These are phyloP conservation scores for Trichoderma simmonsii DNA, from an alignment of 2,329 filamentous ascomycete genomes.

Conservation along the genomic window DNA sequence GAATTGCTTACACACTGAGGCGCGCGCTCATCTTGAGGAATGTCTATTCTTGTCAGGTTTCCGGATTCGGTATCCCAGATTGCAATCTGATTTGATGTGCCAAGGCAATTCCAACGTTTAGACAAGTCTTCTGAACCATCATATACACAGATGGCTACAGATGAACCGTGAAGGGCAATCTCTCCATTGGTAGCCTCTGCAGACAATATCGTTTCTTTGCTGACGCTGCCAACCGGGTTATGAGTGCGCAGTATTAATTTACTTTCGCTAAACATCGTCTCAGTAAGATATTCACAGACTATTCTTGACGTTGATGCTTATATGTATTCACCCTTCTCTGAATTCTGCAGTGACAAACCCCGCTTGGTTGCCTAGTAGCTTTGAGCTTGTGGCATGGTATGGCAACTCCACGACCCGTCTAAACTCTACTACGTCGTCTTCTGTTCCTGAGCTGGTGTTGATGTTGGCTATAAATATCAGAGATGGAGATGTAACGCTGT, in stretches of 20 bases:
- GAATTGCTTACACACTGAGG: slow-evolving; percentile 7
- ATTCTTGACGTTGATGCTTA: neutral
- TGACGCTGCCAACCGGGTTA: neutral
- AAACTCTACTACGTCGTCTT: neutral
- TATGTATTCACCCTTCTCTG: neutral
- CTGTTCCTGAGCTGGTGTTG: neutral
- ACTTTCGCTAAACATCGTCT: neutral
- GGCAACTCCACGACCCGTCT: neutral
- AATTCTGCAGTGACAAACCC: slow-evolving; percentile 6
- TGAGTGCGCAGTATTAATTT: neutral
- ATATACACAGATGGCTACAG: neutral
- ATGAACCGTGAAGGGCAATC: neutral
- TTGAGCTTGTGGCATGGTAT: neutral
- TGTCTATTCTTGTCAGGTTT: neutral
- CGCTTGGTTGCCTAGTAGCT: neutral
- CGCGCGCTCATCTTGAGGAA: slow-evolving; percentile 5
- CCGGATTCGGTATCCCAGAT: slow-evolving; percentile 1
- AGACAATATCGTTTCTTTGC: neutral
- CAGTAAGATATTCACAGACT: neutral
- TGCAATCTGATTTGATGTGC: neutral
- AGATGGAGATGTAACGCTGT: neutral
- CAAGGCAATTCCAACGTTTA: neutral
- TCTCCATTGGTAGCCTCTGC: neutral
- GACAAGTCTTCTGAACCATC: neutral
- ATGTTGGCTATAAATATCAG: neutral